These are phyloP conservation scores for Plasmodium billcollinsi DNA, from an alignment of 169 alveolate genomes.

Conservation along the genomic window DNA sequence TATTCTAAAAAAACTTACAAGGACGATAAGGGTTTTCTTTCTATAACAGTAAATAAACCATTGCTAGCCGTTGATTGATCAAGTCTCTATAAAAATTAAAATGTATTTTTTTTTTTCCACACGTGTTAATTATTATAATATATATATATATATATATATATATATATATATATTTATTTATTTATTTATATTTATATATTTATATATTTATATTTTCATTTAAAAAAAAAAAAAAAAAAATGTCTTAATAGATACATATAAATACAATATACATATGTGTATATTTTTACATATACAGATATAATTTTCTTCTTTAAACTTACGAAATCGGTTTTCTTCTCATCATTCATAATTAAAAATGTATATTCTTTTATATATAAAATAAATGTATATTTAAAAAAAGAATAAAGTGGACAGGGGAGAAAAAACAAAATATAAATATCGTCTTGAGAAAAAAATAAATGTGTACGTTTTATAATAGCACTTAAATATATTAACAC, in stretches of 20 bases:
- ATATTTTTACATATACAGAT: background rate
- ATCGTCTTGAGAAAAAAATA: no score
- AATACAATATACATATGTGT: background rate
- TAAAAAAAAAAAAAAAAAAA: background rate
- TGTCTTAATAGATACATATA: background rate
- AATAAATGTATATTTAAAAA: background rate
- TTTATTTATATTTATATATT: no score
- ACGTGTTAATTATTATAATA: background rate
- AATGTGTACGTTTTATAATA: no score
- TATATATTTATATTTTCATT: background rate
- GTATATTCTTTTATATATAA: background rate
- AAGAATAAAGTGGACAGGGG: background rate
- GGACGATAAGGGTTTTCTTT: constrained; percentile 65
- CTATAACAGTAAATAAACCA: constrained; percentile 72
- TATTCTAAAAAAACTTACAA: constrained; percentile 24
- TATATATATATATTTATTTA: background rate
- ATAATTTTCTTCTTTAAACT: constrained; percentile 11
- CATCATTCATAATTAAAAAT: constrained; percentile 65
- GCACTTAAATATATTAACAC: no score
- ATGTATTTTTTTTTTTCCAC: background rate
- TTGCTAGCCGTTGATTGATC: constrained; percentile 64
- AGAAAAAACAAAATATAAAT: no score
- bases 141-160: background rate
- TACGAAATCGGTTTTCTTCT: constrained; percentile 44
- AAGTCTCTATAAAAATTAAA: constrained; percentile 23